These are phyloP conservation scores for Arabidopsis suecica DNA, from an alignment of 345 rosid genomes.

Conservation along the genomic window DNA sequence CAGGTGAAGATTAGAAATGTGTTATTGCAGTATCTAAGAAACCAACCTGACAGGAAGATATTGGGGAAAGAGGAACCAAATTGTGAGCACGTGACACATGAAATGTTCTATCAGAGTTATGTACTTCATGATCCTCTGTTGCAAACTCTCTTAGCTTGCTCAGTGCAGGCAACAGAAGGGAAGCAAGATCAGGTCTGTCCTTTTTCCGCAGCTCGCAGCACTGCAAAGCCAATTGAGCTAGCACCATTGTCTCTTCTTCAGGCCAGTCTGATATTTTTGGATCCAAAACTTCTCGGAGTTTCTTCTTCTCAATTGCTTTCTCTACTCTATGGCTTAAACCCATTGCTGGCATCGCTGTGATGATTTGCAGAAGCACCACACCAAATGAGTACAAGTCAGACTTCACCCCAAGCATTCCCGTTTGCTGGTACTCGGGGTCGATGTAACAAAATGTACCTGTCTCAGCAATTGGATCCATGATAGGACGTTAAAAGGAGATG, in stretches of 20 bases:
- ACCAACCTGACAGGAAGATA: conserved; percentile 36
- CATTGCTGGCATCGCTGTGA: conserved; percentile 74
- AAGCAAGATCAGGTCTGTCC: conserved; percentile 80
- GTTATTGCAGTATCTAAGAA: conserved; percentile 19
- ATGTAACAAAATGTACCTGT: conserved; percentile 77
- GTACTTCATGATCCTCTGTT: conserved; percentile 37
- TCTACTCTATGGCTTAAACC: conserved; percentile 68
- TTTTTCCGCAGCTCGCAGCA: conserved; percentile 84
- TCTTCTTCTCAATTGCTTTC: conserved; percentile 62
- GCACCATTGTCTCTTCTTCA: conserved; percentile 56
- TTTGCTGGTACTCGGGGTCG: conserved; percentile 89
- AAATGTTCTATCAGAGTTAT: conserved; percentile 1
- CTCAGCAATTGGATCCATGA: conserved; percentile 19
- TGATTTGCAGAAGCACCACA: conserved; percentile 74
- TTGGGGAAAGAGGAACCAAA: conserved; percentile 30
- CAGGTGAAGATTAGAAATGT: conserved; percentile 19
- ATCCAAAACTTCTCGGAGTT: conserved; percentile 63
- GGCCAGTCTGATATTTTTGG: conserved; percentile 80
- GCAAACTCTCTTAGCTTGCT: conserved; percentile 57
- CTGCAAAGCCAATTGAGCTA: conserved; percentile 69
- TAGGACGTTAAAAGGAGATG: conserved; percentile 21
- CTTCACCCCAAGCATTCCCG: conserved; percentile 85
- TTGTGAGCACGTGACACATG: conserved; percentile 28
- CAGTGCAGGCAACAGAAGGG: conserved; percentile 66
- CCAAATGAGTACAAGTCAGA: conserved; percentile 86